Evolutionary conservation across 139 green algal genomes (phyloP).

Genomic region (Pleodorina starrii): DNA sequence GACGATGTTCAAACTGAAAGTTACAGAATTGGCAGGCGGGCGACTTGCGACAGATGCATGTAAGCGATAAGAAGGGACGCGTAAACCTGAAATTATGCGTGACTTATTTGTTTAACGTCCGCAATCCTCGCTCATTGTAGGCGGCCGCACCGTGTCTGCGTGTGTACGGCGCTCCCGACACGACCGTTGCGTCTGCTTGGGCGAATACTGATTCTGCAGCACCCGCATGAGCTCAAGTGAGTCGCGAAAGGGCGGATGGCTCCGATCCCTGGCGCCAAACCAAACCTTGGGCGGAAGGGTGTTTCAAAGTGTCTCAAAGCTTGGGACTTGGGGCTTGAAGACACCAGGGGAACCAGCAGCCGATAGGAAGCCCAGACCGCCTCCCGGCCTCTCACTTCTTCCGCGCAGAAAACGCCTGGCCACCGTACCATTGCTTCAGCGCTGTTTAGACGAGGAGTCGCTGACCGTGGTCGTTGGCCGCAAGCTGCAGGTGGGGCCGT

Average conservation of each 20-base stretch:
- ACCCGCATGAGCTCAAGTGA: conserved; percentile 48
- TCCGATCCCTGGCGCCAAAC: too few species aligned
- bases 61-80: not conserved
- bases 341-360: too few species aligned
- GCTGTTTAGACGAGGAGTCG: conserved; percentile 22
- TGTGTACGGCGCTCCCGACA: conserved; percentile 18
- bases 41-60: not conserved
- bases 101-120: too few species aligned
- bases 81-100: too few species aligned
- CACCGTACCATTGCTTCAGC: conserved; percentile 31
- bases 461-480: conserved; percentile 16
- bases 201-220: conserved; percentile 33
- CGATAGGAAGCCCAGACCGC: too few species aligned
- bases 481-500: conserved; percentile 31
- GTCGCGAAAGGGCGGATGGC: not conserved
- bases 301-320: too few species aligned
- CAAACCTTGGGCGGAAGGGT: too few species aligned
- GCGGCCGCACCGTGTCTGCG: conserved; percentile 23
- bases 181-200: conserved; percentile 6
- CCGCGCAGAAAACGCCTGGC: conserved; percentile 32
- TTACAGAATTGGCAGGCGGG: not conserved
- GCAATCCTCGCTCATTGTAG: too few species aligned
- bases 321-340: too few species aligned
- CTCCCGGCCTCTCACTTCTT: too few species aligned
- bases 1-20: too few species aligned